Conservation (phyloP, 805 yeast species). For the Wickerhamiella lipophila region DNA sequence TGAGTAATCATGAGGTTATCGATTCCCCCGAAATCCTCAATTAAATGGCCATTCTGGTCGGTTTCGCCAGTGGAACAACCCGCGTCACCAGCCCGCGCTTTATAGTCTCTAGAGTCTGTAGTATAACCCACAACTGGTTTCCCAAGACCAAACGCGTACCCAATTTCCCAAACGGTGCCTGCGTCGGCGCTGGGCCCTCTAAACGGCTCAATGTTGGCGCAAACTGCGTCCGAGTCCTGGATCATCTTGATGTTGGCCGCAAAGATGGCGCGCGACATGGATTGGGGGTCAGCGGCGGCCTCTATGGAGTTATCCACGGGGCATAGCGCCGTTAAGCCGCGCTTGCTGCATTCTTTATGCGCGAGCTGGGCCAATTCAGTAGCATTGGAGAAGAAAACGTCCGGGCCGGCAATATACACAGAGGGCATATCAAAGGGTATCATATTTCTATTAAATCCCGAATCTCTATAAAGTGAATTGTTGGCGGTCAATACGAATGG, state of each 20-base stretch:
- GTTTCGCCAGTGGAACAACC: background rate
- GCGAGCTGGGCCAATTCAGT: conserved; percentile 9
- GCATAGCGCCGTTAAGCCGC: conserved; percentile 11
- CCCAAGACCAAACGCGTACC: conserved; percentile 13
- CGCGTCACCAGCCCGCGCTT: background rate
- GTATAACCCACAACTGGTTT: conserved; percentile 12
- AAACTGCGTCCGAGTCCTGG: conserved; percentile 12
- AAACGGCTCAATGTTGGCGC: conserved; percentile 14
- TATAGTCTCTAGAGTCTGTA: conserved; percentile 5
- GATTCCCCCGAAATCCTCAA: conserved; percentile 12
- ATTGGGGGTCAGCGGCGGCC: conserved; percentile 1
- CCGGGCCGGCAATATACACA: conserved; percentile 15
- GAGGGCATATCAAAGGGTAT: background rate
- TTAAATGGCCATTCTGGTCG: conserved; percentile 3
- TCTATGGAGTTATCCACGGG: conserved; percentile 12
- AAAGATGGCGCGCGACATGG: conserved; percentile 12
- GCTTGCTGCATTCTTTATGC: background rate
- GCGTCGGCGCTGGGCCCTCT: conserved; percentile 16
- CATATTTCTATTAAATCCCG: too few relatives aligned
- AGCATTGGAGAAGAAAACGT: conserved; percentile 13
- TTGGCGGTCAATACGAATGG: too few relatives aligned
- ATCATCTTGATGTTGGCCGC: conserved; percentile 11
- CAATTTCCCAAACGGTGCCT: conserved; percentile 15
- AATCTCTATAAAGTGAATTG: too few relatives aligned
- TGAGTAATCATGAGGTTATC: conserved; percentile 16